Conservation (phyloP, 1,284 basidiomycete genomes). For the Cryptococcus floricola region DNA sequence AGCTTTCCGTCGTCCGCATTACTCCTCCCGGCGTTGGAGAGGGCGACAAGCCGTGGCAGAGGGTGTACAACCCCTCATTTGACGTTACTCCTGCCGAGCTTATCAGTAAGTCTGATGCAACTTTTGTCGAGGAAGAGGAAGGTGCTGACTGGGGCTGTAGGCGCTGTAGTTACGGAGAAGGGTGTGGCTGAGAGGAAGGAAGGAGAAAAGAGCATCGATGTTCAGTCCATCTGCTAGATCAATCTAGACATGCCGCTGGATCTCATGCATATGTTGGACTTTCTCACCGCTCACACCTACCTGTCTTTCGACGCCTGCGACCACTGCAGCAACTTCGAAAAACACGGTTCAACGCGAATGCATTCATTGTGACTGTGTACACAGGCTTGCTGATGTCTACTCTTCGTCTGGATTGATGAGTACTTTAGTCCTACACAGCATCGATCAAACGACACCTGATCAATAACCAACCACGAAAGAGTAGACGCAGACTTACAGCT, state of each 20-base stretch:
- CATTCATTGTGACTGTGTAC: too few species aligned
- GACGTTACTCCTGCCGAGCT: constrained; percentile 84
- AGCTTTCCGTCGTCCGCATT: constrained; percentile 46
- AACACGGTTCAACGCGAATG: too few species aligned
- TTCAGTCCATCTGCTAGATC: constrained; percentile 35
- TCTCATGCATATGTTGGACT: too few species aligned
- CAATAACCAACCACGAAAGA: too few species aligned
- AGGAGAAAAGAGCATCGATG: constrained; percentile 44
- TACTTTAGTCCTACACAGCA: too few species aligned
- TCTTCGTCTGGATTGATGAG: too few species aligned
- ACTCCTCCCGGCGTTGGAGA: constrained; percentile 49
- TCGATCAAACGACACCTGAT: too few species aligned
- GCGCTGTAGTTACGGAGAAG: constrained; percentile 82
- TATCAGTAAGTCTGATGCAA: constrained; percentile 42
- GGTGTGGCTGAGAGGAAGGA: constrained; percentile 63
- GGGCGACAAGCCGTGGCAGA: constrained; percentile 44
- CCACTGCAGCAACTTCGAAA: too few species aligned
- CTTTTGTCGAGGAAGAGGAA: constrained; percentile 53
- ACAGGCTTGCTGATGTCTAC: too few species aligned
- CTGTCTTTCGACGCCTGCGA: too few species aligned
- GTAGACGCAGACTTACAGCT: too few species aligned
- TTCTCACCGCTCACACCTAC: too few species aligned
- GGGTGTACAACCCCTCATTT: constrained; percentile 85
- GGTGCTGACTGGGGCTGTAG: constrained; percentile 40
- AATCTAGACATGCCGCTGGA: not conserved